phyloP scores from a whole-genome alignment of 352 stramenopile genomes.

The Albugo candida region DNA sequence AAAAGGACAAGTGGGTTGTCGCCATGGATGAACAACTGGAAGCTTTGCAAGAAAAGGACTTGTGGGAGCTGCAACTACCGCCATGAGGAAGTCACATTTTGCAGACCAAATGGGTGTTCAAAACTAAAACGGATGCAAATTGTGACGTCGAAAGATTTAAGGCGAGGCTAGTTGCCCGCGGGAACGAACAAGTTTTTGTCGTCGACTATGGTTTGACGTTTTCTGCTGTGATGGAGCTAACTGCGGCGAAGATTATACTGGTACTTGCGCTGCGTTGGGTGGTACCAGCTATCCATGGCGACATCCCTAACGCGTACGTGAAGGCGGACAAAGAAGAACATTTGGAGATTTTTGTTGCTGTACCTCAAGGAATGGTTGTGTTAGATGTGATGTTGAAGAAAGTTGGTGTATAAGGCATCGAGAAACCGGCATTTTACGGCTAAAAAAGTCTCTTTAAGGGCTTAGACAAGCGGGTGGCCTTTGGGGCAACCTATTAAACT shows the following conservation, averaged over 20 bases:
- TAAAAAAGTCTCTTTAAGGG: slow-evolving; percentile 13
- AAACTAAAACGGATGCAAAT: slow-evolving; percentile 7
- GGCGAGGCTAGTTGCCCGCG: slow-evolving; percentile 9
- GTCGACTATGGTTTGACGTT: slow-evolving; percentile 10
- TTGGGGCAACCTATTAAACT: no score
- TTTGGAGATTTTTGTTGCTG: slow-evolving; percentile 10
- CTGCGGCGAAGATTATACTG: slow-evolving; percentile 8
- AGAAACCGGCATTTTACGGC: slow-evolving; percentile 4
- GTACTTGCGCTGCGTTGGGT: slow-evolving; percentile 4
- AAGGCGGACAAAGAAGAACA: slow-evolving; percentile 10
- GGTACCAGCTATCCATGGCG: slow-evolving; percentile 11
- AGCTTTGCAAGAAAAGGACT: slow-evolving; percentile 6
- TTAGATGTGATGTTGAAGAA: slow-evolving; percentile 3
- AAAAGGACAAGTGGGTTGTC: background rate
- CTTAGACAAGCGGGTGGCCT: no score
- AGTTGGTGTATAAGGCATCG: slow-evolving; percentile 1
- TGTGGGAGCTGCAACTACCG: background rate
- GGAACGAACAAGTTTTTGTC: slow-evolving; percentile 8
- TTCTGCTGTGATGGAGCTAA: slow-evolving; percentile 13
- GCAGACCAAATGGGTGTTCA: slow-evolving; percentile 13
- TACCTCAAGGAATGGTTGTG: slow-evolving; percentile 8
- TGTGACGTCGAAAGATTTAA: slow-evolving; percentile 6
- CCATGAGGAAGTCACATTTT: background rate
- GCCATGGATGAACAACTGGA: slow-evolving; percentile 1
- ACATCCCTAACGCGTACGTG: slow-evolving; percentile 16